Evolutionary conservation across 1,284 basidiomycete genomes (phyloP).

Genomic region (Puccinia polysora): DNA sequence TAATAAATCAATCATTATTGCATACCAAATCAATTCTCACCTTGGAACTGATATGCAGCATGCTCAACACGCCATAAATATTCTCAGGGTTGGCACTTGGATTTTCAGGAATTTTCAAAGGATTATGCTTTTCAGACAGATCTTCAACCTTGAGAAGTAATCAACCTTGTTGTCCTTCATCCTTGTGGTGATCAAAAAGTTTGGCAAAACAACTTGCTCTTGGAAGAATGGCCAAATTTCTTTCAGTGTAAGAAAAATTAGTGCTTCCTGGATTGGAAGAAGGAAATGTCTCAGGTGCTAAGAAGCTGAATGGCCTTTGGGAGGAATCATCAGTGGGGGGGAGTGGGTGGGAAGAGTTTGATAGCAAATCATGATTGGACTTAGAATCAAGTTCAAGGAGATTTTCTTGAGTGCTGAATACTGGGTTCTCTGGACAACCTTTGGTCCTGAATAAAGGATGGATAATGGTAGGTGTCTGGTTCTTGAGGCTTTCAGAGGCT

Average conservation of each 20-base stretch:
- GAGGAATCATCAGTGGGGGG: background rate
- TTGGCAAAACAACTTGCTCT: constrained; percentile 42
- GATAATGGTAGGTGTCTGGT: background rate
- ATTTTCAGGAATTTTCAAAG: constrained; percentile 9
- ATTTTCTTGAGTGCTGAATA: background rate
- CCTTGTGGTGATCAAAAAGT: constrained; percentile 42
- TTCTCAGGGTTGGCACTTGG: constrained; percentile 41
- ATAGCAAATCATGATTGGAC: background rate
- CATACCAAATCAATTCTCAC: background rate
- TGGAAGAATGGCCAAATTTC: constrained; percentile 9
- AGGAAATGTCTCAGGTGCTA: too few species aligned
- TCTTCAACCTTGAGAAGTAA: background rate
- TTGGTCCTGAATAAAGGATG: background rate
- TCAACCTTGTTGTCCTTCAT: constrained; percentile 10
- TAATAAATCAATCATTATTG: background rate
- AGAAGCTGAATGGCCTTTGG: constrained; percentile 3
- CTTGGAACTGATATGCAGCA: constrained; percentile 43
- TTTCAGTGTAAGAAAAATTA: background rate
- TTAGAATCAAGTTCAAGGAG: background rate
- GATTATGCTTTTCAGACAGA: background rate
- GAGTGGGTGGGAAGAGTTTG: background rate
- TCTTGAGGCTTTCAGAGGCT: background rate
- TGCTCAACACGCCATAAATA: constrained; percentile 40
- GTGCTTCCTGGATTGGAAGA: background rate
- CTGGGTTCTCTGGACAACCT: background rate